Evolutionary conservation across 164 flowering plant species (phyloP).

Genomic region (Dillenia turbinata): DNA sequence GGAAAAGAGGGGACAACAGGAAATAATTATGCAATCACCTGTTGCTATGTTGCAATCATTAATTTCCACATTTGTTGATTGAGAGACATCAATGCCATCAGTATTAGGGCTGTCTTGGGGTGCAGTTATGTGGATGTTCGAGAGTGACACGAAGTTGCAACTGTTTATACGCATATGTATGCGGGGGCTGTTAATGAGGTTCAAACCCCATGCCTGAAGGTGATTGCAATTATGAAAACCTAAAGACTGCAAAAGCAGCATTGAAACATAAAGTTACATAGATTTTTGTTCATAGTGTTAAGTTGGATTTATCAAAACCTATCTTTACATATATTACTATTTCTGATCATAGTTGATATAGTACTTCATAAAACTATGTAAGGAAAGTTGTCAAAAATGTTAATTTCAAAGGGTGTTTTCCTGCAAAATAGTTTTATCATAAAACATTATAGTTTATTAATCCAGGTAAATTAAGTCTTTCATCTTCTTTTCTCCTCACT

Average conservation of each 20-base stretch:
- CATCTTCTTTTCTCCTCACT: too few relatives aligned
- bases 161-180: conserved; percentile 19
- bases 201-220: conserved; percentile 12
- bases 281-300: neutral
- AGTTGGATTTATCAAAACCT: neutral
- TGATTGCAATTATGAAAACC: conserved; percentile 3
- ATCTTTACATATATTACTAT: neutral
- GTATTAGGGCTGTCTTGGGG: conserved; percentile 40
- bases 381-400: neutral
- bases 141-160: conserved; percentile 11
- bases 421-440: too few relatives aligned
- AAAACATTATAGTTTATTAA: too few relatives aligned
- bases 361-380: neutral
- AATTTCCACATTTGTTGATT: conserved; percentile 17
- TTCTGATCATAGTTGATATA: neutral
- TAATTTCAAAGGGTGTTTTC: too few relatives aligned
- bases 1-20: neutral
- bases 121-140: conserved; percentile 19
- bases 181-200: conserved; percentile 17
- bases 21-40: conserved; percentile 17
- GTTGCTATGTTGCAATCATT: conserved; percentile 20
- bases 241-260: conserved; percentile 18
- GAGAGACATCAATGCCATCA: conserved; percentile 33
- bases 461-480: too few relatives aligned
- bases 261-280: neutral